Conservation (phyloP, 31 red algal genomes). For the Porphyra umbilicalis region DNA sequence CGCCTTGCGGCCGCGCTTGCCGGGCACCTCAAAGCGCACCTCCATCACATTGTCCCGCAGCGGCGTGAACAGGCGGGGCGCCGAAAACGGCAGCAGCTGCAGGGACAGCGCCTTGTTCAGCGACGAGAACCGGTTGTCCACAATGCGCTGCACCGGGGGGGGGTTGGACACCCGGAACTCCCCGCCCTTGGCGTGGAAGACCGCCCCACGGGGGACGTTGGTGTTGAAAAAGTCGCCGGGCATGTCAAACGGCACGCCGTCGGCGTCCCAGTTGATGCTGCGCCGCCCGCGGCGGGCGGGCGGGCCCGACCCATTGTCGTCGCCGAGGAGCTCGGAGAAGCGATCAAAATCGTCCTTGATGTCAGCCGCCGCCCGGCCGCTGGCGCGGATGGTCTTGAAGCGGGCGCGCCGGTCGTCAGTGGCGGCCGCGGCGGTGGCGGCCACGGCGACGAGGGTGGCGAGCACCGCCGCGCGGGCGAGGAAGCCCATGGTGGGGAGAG, state of each 20-base stretch:
- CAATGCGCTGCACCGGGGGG: not conserved
- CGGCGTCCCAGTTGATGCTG: conserved; percentile 49
- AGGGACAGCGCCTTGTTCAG: conserved; percentile 1
- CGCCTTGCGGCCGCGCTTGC: not conserved
- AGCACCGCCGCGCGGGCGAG: not conserved
- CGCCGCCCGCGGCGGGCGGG: not conserved
- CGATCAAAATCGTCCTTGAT: not conserved
- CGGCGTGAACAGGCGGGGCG: conserved; percentile 32
- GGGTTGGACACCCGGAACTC: conserved; percentile 34
- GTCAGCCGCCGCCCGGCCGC: not conserved
- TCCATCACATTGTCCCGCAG: conserved; percentile 10
- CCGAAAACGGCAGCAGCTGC: conserved; percentile 7
- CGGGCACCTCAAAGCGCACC: conserved; percentile 15
- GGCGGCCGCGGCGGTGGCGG: not conserved
- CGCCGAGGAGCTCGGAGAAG: not conserved
- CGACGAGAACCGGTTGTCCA: conserved; percentile 27
- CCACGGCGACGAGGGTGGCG: not conserved
- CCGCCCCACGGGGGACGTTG: conserved; percentile 15
- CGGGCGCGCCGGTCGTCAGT: not conserved
- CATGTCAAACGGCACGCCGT: conserved; percentile 36
- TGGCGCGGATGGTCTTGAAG: not conserved
- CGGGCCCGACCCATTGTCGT: not conserved
- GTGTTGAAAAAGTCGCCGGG: conserved; percentile 29
- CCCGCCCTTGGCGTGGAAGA: not conserved
- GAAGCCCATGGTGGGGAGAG: conserved; percentile 1